A percentile compares a stretch with the other conserved stretches of the same genome.
These are phyloP conservation scores for Fistulina hepatica DNA, from an alignment of 1,284 basidiomycete species.

Conservation along the genomic window DNA sequence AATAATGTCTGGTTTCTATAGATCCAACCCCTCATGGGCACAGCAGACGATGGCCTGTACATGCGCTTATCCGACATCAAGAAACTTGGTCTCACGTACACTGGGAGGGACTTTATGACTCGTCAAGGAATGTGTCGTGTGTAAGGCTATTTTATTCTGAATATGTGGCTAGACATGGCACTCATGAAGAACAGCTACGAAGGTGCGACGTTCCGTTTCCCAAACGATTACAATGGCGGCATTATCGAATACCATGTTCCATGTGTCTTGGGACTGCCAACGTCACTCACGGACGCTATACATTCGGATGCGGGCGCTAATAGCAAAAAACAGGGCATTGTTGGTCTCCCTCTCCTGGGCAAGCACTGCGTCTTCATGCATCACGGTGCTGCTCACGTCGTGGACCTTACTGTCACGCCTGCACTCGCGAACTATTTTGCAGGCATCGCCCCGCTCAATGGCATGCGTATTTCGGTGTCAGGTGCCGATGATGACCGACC, in stretches of 20 bases:
- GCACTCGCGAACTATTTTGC: neutral
- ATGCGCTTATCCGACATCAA: conserved; percentile 9
- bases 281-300: neutral
- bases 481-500: neutral
- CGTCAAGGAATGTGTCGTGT: conserved; percentile 2
- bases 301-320: neutral
- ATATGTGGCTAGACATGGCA: neutral
- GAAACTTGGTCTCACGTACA: conserved; percentile 9
- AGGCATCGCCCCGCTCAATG: neutral
- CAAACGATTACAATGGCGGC: conserved; percentile 3
- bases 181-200: neutral
- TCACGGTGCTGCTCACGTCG: conserved; percentile 1
- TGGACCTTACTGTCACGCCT: neutral
- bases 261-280: neutral
- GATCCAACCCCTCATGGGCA: conserved; percentile 3
- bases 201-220: neutral
- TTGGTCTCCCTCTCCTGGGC: conserved; percentile 7
- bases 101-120: neutral
- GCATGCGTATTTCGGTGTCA: neutral
- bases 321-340: conserved; percentile 2
- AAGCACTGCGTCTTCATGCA: conserved; percentile 7
- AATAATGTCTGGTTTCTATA: neutral
- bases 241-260: neutral
- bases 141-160: neutral
- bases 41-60: conserved; percentile 1